Base-by-base conservation (phyloP, 345 rosid species). In the Microthlaspi erraticum region DNA sequence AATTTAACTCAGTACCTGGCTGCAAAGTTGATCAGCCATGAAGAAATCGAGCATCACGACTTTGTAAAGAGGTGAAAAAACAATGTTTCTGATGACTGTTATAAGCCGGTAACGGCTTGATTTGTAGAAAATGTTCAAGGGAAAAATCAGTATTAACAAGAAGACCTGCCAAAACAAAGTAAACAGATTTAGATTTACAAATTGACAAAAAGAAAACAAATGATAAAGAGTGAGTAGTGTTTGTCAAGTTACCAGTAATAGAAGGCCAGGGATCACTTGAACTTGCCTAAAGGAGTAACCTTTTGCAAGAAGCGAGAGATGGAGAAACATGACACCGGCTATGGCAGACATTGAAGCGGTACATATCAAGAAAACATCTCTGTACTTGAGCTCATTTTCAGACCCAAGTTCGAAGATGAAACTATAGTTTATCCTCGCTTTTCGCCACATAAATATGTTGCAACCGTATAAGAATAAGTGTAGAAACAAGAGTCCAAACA, bases 1-100 rank as follows among this genome's bases (percentile, higher is more conserved):
- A 4, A 14, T 26, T 48, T 1, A 16, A 9, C 59, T 60, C 57
- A 10, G 36, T 12, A 91, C 97, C 93, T 92, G 99, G 70, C 99
- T 94, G 63, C 97, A 91, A 50, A 94, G 88, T 60, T 94, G 99
- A 78, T 95, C 99, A 51, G 99, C 99, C 98, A 95, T 92, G 87
- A 95, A 95, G 83, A 95, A 95, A 78, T 95, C 99, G 70, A 95
- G 81, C 99, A 95, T 95, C 61, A 85, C 84, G 65, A 94, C 98
- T 92, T 95, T 92, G 66, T 95, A 95, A 39, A 95, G 90, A 48
- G 99, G 99, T 38, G 99, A 85, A 17, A 91, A 65, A 49, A 87
- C 60, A 59, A 87, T 90, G 83, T 95, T 95, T 81, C 96, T 79
- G 51, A 88, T 77, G 55, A 83, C 88, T 49, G 84, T 20, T 50